Evolutionary conservation across 1,284 basidiomycete species (phyloP).

Genomic region (Tilletiaria anomala): DNA sequence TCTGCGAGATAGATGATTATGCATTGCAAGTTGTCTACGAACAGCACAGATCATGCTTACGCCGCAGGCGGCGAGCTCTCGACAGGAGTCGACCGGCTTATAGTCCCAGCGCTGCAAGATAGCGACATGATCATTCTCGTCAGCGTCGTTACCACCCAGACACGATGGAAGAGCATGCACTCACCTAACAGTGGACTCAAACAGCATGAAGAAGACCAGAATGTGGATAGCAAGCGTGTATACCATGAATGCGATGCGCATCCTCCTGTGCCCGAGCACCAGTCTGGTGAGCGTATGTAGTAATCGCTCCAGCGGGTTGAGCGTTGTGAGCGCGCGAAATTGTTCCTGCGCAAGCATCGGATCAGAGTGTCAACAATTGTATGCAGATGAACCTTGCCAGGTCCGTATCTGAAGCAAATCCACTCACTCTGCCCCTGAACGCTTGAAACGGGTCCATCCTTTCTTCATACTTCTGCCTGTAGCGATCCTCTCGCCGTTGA

Average conservation of each 20-base stretch:
- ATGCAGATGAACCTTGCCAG: no score
- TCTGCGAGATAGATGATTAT: no score
- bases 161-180: no score
- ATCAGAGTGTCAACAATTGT: no score
- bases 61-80: no score
- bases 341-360: constrained; percentile 57
- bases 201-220: constrained; percentile 56
- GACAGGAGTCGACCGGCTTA: no score
- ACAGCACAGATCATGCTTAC: no score
- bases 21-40: no score
- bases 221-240: constrained; percentile 66
- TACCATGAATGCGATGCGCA: constrained; percentile 56
- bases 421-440: constrained; percentile 75
- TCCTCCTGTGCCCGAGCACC: constrained; percentile 66
- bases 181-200: constrained; percentile 16
- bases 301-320: constrained; percentile 80
- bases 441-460: constrained; percentile 94
- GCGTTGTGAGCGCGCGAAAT: constrained; percentile 69
- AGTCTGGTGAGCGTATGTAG: constrained; percentile 69
- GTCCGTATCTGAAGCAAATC: constrained; percentile 1
- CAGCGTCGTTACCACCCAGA: no score
- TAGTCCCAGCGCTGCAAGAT: no score
- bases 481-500: constrained; percentile 52
- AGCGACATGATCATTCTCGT: no score
- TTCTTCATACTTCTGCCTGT: constrained; percentile 81